These are phyloP conservation scores for Diplotaxis tenuifolia DNA, from an alignment of 345 rosid species.

Conservation along the genomic window DNA sequence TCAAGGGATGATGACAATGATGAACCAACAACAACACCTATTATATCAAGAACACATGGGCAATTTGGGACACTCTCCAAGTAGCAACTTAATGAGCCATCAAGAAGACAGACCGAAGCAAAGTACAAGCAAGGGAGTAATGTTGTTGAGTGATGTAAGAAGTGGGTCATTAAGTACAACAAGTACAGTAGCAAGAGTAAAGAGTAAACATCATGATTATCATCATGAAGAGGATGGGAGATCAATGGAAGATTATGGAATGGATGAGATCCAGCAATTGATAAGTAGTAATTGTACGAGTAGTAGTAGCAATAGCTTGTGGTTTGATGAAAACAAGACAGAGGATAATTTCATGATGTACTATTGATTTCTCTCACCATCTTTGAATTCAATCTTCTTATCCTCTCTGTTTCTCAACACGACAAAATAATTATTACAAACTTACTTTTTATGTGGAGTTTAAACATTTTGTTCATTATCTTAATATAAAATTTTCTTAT, in stretches of 20 bases:
- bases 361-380: slow-evolving; percentile 39
- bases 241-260: slow-evolving; percentile 49
- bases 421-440: not conserved
- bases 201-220: slow-evolving; percentile 37
- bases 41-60: slow-evolving; percentile 35
- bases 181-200: slow-evolving; percentile 44
- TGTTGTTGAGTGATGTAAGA: slow-evolving; percentile 39
- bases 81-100: slow-evolving; percentile 27
- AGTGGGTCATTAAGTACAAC: slow-evolving; percentile 61
- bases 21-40: slow-evolving; percentile 37
- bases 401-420: not conserved
- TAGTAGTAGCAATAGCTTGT: slow-evolving; percentile 42
- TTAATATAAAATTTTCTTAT: no score
- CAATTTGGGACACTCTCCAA: slow-evolving; percentile 22
- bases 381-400: not conserved
- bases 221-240: slow-evolving; percentile 24
- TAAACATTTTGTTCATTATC: no score
- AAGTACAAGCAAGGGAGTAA: slow-evolving; percentile 36
- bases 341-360: slow-evolving; percentile 52
- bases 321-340: slow-evolving; percentile 60
- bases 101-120: slow-evolving; percentile 41
- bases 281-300: slow-evolving; percentile 49
- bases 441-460: not conserved
- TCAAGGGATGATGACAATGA: slow-evolving; percentile 36
- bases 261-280: slow-evolving; percentile 78